phyloP scores from a whole-genome alignment of 345 rosid genomes.

The Turnera subulata region DNA sequence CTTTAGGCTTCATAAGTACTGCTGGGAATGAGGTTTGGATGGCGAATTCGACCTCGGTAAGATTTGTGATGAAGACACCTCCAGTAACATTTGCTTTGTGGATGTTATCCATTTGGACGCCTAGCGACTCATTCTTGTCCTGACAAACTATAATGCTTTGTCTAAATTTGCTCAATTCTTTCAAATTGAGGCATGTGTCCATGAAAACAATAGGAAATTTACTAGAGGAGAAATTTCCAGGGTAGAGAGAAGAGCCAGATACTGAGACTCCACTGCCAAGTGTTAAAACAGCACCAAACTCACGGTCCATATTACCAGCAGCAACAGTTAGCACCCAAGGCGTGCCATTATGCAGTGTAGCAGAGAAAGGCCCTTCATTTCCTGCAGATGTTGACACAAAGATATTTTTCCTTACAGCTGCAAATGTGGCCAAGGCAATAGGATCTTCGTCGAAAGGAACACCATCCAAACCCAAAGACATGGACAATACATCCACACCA shows the following conservation, averaged over 20 bases:
- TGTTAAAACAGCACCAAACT: conserved; percentile 20
- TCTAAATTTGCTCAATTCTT: conserved; percentile 18
- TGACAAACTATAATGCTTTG: conserved; percentile 42
- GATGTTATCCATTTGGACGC: conserved; percentile 27
- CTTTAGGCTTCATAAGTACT: conserved; percentile 21
- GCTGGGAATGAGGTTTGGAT: conserved; percentile 30
- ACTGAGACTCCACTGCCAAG: conserved; percentile 27
- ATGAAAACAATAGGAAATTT: conserved; percentile 34
- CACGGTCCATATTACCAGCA: conserved; percentile 35
- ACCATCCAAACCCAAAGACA: conserved; percentile 24
- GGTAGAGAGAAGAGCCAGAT: conserved; percentile 26
- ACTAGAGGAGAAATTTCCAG: conserved; percentile 18
- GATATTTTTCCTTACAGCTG: conserved; percentile 28
- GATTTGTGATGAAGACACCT: conserved; percentile 43
- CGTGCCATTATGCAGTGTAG: conserved; percentile 33
- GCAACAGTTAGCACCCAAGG: conserved; percentile 42
- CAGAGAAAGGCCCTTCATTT: conserved; percentile 17
- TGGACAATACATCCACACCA: conserved; percentile 18
- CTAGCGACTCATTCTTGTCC: conserved; percentile 23
- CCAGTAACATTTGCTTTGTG: conserved; percentile 19
- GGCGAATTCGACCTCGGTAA: conserved; percentile 10
- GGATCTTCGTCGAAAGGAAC: conserved; percentile 26
- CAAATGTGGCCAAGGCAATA: conserved; percentile 32
- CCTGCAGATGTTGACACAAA: conserved; percentile 26
- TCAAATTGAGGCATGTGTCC: conserved; percentile 28